These are phyloP conservation scores for Desmodesmus armatus DNA, from an alignment of 139 green algal species.

Conservation along the genomic window DNA sequence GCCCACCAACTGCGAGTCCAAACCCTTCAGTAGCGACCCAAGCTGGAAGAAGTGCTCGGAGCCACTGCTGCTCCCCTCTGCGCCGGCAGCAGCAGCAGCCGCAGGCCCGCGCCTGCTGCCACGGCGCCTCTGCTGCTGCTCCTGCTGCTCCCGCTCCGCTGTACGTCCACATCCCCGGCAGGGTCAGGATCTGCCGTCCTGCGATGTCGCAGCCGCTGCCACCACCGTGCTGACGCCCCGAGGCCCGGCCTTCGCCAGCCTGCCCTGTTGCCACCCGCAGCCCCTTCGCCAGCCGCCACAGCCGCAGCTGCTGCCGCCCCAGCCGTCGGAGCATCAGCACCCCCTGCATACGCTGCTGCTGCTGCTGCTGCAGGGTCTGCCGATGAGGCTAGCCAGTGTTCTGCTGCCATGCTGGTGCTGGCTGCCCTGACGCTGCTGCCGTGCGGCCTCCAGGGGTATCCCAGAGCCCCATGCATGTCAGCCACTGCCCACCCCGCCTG, in stretches of 20 bases:
- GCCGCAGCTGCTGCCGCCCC: background rate
- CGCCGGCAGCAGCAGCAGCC: background rate
- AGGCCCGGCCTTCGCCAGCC: background rate
- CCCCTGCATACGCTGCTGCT: too few species aligned
- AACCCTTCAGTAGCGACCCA: background rate
- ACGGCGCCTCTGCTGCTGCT: too few species aligned
- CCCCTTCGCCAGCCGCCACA: background rate
- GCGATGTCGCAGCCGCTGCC: background rate
- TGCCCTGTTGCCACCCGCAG: background rate
- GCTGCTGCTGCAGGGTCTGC: background rate
- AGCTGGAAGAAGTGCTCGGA: background rate
- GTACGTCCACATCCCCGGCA: too few species aligned
- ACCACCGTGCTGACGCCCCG: background rate
- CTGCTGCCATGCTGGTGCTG: background rate
- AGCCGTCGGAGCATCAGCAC: too few species aligned
- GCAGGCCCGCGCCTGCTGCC: background rate
- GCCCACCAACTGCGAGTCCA: background rate
- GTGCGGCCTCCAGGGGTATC: background rate
- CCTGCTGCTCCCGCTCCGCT: background rate
- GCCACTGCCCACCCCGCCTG: background rate
- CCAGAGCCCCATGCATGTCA: constrained; percentile 12
- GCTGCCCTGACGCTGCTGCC: constrained; percentile 1
- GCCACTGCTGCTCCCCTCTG: background rate
- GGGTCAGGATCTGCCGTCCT: too few species aligned
- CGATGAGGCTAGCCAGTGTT: too few species aligned